Percentiles rank a stretch among this genome's conserved stretches.
Evolutionary conservation across 805 yeast species (phyloP).

Genomic region (Candida tibetensis): DNA sequence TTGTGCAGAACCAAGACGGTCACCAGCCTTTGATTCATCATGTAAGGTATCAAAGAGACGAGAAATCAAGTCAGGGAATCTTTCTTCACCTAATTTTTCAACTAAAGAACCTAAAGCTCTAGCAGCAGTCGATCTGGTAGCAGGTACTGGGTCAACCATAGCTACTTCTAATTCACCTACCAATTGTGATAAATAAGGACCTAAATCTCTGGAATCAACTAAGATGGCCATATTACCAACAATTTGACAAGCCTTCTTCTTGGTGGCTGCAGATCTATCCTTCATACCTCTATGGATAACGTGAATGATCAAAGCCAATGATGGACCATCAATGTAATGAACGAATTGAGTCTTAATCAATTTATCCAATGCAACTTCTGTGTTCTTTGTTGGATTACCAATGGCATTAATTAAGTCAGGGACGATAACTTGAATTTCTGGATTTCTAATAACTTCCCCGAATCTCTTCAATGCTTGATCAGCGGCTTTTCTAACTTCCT

Average conservation of each 20-base stretch:
- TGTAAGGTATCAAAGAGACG: conserved; percentile 70
- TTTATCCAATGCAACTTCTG: conserved; percentile 83
- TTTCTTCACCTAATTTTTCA: conserved; percentile 93
- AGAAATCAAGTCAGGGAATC: conserved; percentile 88
- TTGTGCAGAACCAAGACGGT: conserved; percentile 95
- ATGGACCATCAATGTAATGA: conserved; percentile 97
- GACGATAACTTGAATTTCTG: conserved; percentile 90
- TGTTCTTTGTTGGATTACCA: conserved; percentile 90
- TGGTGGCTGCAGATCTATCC: conserved; percentile 90
- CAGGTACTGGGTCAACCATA: conserved; percentile 98
- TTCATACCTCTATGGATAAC: conserved; percentile 94
- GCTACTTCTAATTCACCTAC: conserved; percentile 84
- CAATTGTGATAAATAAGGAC: conserved; percentile 76
- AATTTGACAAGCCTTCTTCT: conserved; percentile 93
- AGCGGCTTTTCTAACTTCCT: conserved; percentile 95
- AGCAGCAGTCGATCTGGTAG: conserved; percentile 95
- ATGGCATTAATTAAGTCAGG: conserved; percentile 87
- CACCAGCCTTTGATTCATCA: conserved; percentile 80
- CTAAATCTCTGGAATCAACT: conserved; percentile 81
- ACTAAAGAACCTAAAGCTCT: conserved; percentile 95
- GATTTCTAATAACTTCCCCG: conserved; percentile 96
- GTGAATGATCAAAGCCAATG: conserved; percentile 90
- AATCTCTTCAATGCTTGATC: conserved; percentile 83
- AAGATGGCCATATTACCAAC: conserved; percentile 98
- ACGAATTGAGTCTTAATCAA: conserved; percentile 89